phyloP scores from a whole-genome alignment of 345 rosid species.

The Melaleuca alternifolia region DNA sequence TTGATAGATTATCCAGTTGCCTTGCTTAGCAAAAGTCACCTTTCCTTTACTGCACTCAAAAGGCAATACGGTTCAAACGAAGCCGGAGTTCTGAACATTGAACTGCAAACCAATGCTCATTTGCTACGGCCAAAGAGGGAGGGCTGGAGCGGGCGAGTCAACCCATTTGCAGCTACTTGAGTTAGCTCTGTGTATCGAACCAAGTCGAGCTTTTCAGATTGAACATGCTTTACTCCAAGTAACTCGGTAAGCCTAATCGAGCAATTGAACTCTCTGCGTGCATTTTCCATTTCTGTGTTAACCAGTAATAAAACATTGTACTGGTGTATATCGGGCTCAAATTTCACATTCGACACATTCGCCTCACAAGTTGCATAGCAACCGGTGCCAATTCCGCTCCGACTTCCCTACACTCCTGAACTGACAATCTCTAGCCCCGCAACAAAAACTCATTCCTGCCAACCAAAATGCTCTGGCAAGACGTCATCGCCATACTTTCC shows the following conservation, averaged over 20 bases:
- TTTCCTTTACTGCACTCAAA: not conserved
- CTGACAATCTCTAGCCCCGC: too few species aligned
- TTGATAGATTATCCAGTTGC: not conserved
- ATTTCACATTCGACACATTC: not conserved
- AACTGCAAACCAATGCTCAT: not conserved
- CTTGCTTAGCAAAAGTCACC: not conserved
- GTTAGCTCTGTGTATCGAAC: not conserved
- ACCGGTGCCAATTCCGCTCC: rapidly evolving
- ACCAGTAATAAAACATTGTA: not conserved
- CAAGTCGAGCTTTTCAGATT: not conserved
- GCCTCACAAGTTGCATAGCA: not conserved
- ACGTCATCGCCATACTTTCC: too few species aligned
- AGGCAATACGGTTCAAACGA: not conserved
- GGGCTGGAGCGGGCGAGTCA: too few species aligned
- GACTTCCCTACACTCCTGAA: rapidly evolving
- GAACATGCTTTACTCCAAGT: not conserved
- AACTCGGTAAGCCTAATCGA: too few species aligned
- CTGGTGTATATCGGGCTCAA: too few species aligned
- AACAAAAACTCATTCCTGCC: not conserved
- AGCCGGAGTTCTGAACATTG: not conserved
- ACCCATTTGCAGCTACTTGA: too few species aligned
- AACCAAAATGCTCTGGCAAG: not conserved
- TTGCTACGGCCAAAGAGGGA: not conserved
- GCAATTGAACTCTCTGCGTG: not conserved
- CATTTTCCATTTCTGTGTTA: not conserved